Evolutionary conservation across 2,329 filamentous ascomycete species (phyloP).

Genomic region (Lachnellula occidentalis): DNA sequence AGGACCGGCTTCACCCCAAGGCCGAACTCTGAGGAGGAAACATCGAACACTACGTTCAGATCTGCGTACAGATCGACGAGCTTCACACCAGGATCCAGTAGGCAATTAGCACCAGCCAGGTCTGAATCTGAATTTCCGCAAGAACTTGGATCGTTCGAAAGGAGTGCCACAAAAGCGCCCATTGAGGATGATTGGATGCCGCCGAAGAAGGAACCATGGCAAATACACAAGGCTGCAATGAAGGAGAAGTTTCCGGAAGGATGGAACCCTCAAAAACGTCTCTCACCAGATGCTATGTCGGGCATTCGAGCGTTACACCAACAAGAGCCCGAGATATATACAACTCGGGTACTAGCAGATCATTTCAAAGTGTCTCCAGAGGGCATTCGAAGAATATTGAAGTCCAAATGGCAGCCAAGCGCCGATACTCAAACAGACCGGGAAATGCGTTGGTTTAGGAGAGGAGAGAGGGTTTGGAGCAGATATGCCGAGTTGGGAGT

Average conservation of each 20-base stretch:
- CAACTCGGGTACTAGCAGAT: slow-evolving; percentile 64
- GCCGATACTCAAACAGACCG: slow-evolving; percentile 51
- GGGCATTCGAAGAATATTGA: slow-evolving; percentile 80
- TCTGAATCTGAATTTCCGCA: background rate
- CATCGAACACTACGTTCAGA: background rate
- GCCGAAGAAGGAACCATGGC: slow-evolving; percentile 54
- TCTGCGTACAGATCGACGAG: background rate
- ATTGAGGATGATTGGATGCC: slow-evolving; percentile 13
- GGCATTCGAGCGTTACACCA: slow-evolving; percentile 79
- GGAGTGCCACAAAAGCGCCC: background rate
- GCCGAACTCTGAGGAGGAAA: background rate
- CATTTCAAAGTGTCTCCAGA: slow-evolving; percentile 86
- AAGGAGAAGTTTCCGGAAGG: slow-evolving; percentile 73
- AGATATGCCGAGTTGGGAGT: slow-evolving; percentile 54
- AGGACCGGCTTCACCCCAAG: background rate
- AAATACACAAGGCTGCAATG: slow-evolving; percentile 67
- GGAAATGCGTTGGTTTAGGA: slow-evolving; percentile 55
- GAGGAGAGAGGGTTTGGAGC: slow-evolving; percentile 55
- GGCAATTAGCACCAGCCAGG: background rate
- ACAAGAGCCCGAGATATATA: slow-evolving; percentile 72
- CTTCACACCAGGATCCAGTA: slow-evolving; percentile 12
- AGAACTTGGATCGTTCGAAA: background rate
- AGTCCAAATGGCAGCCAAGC: slow-evolving; percentile 65
- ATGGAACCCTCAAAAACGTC: slow-evolving; percentile 77
- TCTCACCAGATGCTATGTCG: slow-evolving; percentile 89